Conservation (phyloP, 306 rosid genomes). For the Lotus japonicus region DNA sequence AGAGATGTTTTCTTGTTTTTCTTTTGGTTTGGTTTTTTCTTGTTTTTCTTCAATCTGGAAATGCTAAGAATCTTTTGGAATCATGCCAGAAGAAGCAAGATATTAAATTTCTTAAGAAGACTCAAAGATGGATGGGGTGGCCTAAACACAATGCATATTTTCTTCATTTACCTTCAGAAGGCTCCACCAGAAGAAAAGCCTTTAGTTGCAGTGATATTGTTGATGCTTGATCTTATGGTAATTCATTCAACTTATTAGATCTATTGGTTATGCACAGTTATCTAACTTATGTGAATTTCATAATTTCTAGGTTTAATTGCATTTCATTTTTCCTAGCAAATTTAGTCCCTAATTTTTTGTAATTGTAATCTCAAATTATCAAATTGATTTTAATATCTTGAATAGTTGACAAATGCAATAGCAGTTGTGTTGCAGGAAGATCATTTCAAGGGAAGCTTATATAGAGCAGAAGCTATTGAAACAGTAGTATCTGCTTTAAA, state of each 20-base stretch:
- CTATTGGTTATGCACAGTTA: neutral
- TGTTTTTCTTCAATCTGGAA: neutral
- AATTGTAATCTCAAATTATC: neutral
- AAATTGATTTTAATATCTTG: slow-evolving; percentile 8
- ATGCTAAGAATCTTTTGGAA: slow-evolving; percentile 11
- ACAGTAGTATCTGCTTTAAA: slow-evolving; percentile 48
- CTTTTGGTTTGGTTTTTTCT: neutral
- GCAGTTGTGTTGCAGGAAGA: slow-evolving; percentile 83
- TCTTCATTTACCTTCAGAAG: slow-evolving; percentile 51
- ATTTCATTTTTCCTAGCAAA: no score
- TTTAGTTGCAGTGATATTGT: slow-evolving; percentile 50
- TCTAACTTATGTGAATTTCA: no score
- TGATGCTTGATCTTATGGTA: slow-evolving; percentile 86
- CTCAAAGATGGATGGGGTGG: slow-evolving; percentile 72
- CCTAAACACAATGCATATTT: slow-evolving; percentile 55
- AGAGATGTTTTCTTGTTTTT: no score
- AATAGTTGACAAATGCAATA: slow-evolving; percentile 53
- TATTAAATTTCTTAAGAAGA: slow-evolving; percentile 39
- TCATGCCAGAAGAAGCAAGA: slow-evolving; percentile 53
- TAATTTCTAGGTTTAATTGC: no score
- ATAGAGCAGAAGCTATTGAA: slow-evolving; percentile 77
- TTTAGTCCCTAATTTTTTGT: no score
- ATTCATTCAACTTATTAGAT: slow-evolving; percentile 25
- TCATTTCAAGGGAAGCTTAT: slow-evolving; percentile 48
- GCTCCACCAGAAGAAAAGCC: slow-evolving; percentile 54